Percentiles rank a stretch among this genome's conserved stretches.
Conservation (phyloP, 768 basidiomycete species). For the Boletus insuetus region DNA sequence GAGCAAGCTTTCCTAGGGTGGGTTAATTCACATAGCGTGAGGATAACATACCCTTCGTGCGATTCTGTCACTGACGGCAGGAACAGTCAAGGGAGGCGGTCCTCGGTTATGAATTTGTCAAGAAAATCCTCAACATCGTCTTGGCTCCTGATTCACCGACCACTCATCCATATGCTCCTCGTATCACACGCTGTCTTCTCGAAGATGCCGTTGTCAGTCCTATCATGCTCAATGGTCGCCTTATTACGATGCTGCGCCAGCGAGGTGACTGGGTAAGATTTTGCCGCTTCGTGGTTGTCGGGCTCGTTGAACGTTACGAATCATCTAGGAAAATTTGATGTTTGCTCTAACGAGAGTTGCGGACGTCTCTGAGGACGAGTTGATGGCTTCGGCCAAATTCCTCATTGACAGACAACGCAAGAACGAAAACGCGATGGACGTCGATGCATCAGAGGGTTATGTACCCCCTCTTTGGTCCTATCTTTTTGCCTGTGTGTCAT, state of each 20-base stretch:
- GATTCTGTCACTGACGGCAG: not conserved
- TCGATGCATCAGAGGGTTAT: slow-evolving; percentile 32
- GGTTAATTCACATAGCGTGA: slow-evolving; percentile 39
- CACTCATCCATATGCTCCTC: slow-evolving; percentile 49
- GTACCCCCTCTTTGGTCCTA: slow-evolving; percentile 36
- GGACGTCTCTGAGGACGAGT: slow-evolving; percentile 65
- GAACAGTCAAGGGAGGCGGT: slow-evolving; percentile 15
- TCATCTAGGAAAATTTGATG: slow-evolving; percentile 38
- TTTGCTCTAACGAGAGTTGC: slow-evolving; percentile 51
- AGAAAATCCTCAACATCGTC: slow-evolving; percentile 51
- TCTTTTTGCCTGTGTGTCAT: slow-evolving; percentile 39
- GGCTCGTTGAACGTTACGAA: not conserved
- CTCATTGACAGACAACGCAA: slow-evolving; percentile 41
- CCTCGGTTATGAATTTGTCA: slow-evolving; percentile 53
- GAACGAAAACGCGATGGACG: slow-evolving; percentile 32
- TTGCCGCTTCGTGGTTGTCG: not conserved
- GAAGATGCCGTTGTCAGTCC: slow-evolving; percentile 53
- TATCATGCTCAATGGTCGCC: slow-evolving; percentile 59
- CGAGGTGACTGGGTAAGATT: slow-evolving; percentile 66
- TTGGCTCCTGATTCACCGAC: slow-evolving; percentile 40
- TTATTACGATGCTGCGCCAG: slow-evolving; percentile 51
- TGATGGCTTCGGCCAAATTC: slow-evolving; percentile 50
- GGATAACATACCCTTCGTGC: not conserved
- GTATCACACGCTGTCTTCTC: slow-evolving; percentile 57
- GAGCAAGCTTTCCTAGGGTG: slow-evolving; percentile 63